Percentiles rank a stretch among this genome's conserved stretches.
These are phyloP conservation scores for Microbotryum scabiosae DNA, from an alignment of 1,284 basidiomycete genomes.

Conservation along the genomic window DNA sequence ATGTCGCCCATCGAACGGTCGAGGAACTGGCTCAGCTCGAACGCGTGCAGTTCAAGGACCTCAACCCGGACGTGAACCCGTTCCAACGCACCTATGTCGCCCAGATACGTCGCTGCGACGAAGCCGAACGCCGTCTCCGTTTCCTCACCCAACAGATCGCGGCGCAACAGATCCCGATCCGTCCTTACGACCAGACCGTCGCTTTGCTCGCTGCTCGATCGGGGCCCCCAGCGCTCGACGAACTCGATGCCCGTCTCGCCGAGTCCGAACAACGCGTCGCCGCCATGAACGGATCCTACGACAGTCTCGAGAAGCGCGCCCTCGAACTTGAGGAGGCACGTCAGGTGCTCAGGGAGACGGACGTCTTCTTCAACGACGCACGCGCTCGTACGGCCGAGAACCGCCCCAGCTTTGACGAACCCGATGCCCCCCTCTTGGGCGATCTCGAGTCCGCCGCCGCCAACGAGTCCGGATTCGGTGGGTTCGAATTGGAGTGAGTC, in stretches of 20 bases:
- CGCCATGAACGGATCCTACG: slow-evolving; percentile 93
- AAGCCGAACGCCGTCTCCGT: slow-evolving; percentile 87
- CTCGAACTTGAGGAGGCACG: slow-evolving; percentile 85
- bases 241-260: slow-evolving; percentile 75
- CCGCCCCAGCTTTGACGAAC: slow-evolving; percentile 81
- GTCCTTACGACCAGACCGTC: slow-evolving; percentile 46
- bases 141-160: slow-evolving; percentile 84
- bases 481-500: slow-evolving; percentile 76
- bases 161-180: slow-evolving; percentile 64
- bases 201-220: slow-evolving; percentile 73
- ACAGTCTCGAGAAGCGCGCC: slow-evolving; percentile 75
- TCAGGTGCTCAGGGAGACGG: slow-evolving; percentile 89
- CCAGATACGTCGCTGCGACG: slow-evolving; percentile 73
- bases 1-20: slow-evolving; percentile 94
- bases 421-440: slow-evolving; percentile 79
- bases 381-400: slow-evolving; percentile 56
- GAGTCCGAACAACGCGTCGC: slow-evolving; percentile 79
- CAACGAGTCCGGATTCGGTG: slow-evolving; percentile 37
- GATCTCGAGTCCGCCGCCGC: slow-evolving; percentile 59
- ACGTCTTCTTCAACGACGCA: slow-evolving; percentile 88
- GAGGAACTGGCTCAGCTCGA: slow-evolving; percentile 91
- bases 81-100: slow-evolving; percentile 98
- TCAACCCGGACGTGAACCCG: slow-evolving; percentile 89
- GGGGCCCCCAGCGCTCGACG: slow-evolving; percentile 86
- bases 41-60: slow-evolving; percentile 94